phyloP scores from a whole-genome alignment of 116 monocot species.

The Cymodocea nodosa region DNA sequence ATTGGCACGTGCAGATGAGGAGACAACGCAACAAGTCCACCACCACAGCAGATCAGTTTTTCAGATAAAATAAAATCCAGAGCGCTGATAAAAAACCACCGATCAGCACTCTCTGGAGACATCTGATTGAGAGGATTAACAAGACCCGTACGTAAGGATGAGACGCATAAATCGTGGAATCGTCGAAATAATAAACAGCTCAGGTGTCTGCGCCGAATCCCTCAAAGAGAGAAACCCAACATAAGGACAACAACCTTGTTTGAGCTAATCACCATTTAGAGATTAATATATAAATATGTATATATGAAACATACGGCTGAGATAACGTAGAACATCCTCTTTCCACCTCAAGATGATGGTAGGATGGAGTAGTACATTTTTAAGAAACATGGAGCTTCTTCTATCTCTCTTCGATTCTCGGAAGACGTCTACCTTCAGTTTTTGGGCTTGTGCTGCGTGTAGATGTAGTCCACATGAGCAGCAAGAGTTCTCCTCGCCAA shows the following conservation, averaged over 20 bases:
- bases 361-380: not conserved
- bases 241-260: not conserved
- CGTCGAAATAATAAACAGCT: not conserved
- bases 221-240: not conserved
- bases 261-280: not conserved
- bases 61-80: not conserved
- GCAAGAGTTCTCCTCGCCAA: slow-evolving; percentile 33
- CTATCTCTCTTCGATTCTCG: not conserved
- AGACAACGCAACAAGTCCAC: not conserved
- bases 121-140: too few relatives aligned
- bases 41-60: not conserved
- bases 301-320: not conserved
- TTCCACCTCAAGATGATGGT: not conserved
- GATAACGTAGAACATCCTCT: not conserved
- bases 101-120: too few relatives aligned
- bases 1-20: too few relatives aligned
- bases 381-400: not conserved
- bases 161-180: too few relatives aligned
- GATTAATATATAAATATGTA: not conserved
- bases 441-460: slow-evolving; percentile 14
- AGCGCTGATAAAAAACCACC: too few relatives aligned
- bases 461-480: slow-evolving; percentile 37
- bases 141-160: too few relatives aligned
- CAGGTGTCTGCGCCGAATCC: not conserved
- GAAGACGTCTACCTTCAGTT: not conserved